These are phyloP conservation scores for Ascochyta rabiei DNA, from an alignment of 2,329 filamentous ascomycete species.

Conservation along the genomic window DNA sequence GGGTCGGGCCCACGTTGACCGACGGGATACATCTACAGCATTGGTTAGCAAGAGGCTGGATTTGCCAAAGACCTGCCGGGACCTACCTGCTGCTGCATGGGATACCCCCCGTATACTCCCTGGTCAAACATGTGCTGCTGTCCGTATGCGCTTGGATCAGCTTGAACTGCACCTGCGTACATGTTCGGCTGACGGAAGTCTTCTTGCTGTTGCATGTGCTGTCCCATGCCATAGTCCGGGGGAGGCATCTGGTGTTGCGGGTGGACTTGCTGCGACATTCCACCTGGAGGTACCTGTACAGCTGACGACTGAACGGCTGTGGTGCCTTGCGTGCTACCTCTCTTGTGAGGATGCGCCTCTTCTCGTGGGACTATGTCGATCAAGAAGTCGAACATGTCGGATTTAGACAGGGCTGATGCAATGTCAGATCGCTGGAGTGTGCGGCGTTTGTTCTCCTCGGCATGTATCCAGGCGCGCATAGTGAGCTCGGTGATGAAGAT, in stretches of 20 bases:
- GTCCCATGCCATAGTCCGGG: conserved; percentile 62
- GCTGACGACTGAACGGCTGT: conserved; percentile 51
- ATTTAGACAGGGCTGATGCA: conserved; percentile 92
- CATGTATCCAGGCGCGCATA: conserved; percentile 99
- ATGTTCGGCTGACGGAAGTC: conserved; percentile 84
- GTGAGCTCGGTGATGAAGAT: conserved; percentile 99
- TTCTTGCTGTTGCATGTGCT: conserved; percentile 63
- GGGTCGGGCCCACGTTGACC: conserved; percentile 48
- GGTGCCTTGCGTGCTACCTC: conserved; percentile 49
- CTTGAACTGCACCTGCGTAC: conserved; percentile 80
- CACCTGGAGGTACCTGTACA: conserved; percentile 42
- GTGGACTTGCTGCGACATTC: conserved; percentile 50
- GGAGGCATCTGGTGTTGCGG: conserved; percentile 61
- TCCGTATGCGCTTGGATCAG: conserved; percentile 74
- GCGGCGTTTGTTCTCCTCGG: conserved; percentile 96
- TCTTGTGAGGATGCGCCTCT: conserved; percentile 85
- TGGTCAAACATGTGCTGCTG: conserved; percentile 83
- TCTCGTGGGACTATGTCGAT: conserved; percentile 98
- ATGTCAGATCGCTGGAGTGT: conserved; percentile 96
- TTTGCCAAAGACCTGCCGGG: background rate
- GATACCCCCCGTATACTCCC: conserved; percentile 81
- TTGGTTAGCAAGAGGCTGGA: conserved; percentile 4
- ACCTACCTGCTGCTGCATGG: conserved; percentile 83
- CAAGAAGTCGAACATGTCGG: conserved; percentile 99
- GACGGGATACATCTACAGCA: conserved; percentile 46